These are phyloP conservation scores for Canavalia ensiformis DNA, from an alignment of 306 rosid species.

Conservation along the genomic window DNA sequence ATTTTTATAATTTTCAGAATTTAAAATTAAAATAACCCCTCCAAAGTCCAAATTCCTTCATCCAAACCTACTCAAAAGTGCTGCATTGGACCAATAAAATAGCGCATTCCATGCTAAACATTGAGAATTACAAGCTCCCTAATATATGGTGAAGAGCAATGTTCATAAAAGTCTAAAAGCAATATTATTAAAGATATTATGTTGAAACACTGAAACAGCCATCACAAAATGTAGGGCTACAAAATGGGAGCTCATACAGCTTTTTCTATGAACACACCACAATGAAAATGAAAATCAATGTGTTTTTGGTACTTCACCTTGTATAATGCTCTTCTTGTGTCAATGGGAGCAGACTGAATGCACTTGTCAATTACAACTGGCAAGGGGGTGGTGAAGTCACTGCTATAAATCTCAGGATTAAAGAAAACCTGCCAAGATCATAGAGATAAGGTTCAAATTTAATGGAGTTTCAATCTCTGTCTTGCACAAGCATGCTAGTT, in stretches of 20 bases:
- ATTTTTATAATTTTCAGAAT: no score
- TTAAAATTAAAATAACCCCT: no score
- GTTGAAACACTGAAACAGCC: no score
- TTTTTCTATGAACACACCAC: no score
- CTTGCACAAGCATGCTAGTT: no score
- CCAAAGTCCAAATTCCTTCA: no score
- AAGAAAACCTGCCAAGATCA: conserved; percentile 78
- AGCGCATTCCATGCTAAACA: conserved; percentile 12
- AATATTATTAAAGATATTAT: no score
- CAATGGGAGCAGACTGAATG: conserved; percentile 98
- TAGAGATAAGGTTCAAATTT: not conserved
- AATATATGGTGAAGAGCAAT: not conserved
- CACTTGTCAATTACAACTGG: conserved; percentile 95
- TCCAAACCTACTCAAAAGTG: no score
- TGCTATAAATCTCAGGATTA: conserved; percentile 96
- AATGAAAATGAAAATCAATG: no score
- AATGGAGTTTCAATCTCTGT: no score
- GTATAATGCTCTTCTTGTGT: conserved; percentile 95
- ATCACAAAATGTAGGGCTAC: no score
- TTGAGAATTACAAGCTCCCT: conserved; percentile 24
- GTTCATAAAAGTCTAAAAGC: conserved; percentile 2
- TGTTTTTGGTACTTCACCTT: conserved; percentile 65
- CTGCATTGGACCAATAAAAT: conserved; percentile 20
- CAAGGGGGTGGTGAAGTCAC: conserved; percentile 82
- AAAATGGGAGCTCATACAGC: no score